phyloP scores from a whole-genome alignment of 139 green algal genomes.

The Dunaliella sp. region DNA sequence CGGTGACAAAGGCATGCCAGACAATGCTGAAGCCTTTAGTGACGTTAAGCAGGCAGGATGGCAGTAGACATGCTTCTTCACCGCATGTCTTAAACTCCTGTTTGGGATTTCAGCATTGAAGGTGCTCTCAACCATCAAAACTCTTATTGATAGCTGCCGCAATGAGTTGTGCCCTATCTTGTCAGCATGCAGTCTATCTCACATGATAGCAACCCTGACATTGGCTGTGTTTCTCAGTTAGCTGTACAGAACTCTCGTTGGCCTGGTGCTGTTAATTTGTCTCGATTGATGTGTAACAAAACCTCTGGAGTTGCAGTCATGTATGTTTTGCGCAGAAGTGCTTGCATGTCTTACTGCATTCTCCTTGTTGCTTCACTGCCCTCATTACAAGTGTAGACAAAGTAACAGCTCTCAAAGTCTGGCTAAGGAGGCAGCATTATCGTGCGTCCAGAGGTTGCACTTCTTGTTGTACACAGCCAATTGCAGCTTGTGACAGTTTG shows the following conservation, averaged over 20 bases:
- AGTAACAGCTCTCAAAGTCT: background rate
- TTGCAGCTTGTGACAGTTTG: too few species aligned
- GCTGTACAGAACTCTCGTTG: background rate
- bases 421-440: background rate
- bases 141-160: too few species aligned
- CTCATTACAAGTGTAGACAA: background rate
- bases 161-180: background rate
- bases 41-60: background rate
- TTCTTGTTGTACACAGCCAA: background rate
- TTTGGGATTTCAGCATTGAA: background rate
- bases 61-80: background rate
- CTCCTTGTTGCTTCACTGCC: background rate
- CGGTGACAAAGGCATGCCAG: too few species aligned
- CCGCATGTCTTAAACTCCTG: background rate
- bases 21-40: background rate
- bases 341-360: too few species aligned
- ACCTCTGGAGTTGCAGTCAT: background rate
- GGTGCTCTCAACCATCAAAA: too few species aligned
- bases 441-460: background rate
- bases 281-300: background rate
- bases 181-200: background rate
- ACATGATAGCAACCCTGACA: background rate
- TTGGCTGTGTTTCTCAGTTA: background rate
- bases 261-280: too few species aligned
- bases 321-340: too few species aligned